Percentiles rank a stretch among this genome's conserved stretches.
Conservation (phyloP, 345 rosid genomes). For the Gossypium ekmanianum region DNA sequence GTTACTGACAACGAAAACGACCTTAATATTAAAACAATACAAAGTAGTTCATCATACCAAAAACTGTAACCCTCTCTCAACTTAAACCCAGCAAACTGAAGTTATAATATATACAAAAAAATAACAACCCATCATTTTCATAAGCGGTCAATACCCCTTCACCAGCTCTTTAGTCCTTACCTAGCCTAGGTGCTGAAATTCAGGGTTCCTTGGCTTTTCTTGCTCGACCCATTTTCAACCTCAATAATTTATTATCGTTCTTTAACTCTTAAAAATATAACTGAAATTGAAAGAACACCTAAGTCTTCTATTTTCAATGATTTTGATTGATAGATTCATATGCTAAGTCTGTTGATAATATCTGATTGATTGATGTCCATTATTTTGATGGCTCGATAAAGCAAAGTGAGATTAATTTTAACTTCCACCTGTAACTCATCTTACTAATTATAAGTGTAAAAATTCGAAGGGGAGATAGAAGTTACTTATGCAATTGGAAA, state of each 20-base stretch:
- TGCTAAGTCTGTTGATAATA: no score
- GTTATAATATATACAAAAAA: background rate
- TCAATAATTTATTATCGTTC: no score
- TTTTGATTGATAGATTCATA: background rate
- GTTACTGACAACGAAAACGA: slow-evolving; percentile 6
- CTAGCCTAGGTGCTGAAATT: slow-evolving; percentile 8
- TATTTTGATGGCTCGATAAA: background rate
- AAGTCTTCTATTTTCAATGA: background rate
- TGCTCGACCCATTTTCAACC: background rate
- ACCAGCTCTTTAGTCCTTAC: slow-evolving; percentile 6
- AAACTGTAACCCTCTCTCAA: background rate
- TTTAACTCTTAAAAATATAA: no score
- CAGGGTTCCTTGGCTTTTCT: no score
- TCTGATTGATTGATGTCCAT: background rate
- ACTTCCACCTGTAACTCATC: no score
- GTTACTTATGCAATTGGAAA: no score
- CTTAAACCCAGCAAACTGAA: background rate
- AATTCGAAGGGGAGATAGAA: no score
- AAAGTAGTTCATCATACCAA: background rate
- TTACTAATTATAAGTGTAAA: no score
- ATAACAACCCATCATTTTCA: background rate
- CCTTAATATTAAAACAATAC: background rate
- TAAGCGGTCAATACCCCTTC: slow-evolving; percentile 20
- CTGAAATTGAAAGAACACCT: no score
- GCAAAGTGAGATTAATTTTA: no score